Conservation (phyloP, 257 asterid genomes). For the Ophiorrhiza pumila region DNA sequence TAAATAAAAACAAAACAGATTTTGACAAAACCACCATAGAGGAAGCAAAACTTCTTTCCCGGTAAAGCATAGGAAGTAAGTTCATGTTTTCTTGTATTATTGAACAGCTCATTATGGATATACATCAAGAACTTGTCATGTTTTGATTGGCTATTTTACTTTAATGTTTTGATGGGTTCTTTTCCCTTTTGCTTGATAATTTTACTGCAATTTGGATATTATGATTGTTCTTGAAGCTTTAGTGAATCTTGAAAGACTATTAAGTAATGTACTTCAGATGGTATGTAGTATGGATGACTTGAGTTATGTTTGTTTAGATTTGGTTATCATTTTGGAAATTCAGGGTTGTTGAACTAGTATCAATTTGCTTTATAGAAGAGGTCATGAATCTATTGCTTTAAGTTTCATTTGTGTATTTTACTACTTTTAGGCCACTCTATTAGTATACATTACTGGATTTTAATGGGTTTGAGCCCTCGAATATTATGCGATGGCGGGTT, state of each 20-base stretch:
- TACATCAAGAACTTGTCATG: too few species aligned
- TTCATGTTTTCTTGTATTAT: background rate
- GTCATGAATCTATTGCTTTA: background rate
- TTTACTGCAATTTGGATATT: background rate
- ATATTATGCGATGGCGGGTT: too few species aligned
- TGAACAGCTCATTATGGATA: background rate
- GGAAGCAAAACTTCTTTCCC: background rate
- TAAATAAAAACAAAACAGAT: too few species aligned
- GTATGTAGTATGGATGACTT: background rate
- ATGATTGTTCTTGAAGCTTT: too few species aligned
- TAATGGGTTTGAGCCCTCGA: background rate
- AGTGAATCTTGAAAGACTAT: too few species aligned
- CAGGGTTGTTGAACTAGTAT: background rate
- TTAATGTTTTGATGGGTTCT: background rate
- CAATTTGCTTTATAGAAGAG: background rate
- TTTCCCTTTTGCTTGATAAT: background rate
- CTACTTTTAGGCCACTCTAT: background rate
- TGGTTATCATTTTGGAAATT: background rate
- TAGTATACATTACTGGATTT: background rate
- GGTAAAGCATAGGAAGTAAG: slow-evolving; percentile 2
- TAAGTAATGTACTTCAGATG: background rate
- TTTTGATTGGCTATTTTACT: background rate
- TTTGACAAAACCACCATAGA: too few species aligned
- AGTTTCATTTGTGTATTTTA: background rate
- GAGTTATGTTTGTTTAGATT: background rate